Evolutionary conservation across 2,329 filamentous ascomycete species (phyloP).

Genomic region (Fusarium chuoi): DNA sequence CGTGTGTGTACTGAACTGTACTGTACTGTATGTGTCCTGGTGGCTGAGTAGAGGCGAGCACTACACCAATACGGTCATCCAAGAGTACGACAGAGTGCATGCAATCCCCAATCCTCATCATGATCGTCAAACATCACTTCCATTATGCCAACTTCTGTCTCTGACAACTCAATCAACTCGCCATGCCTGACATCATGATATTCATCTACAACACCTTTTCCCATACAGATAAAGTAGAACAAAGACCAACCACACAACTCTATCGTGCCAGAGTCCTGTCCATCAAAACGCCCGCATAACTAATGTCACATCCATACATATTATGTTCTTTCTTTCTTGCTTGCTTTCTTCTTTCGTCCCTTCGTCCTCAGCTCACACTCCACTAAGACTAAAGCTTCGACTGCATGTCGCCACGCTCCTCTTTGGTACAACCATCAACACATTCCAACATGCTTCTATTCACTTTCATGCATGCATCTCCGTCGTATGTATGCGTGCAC

Average conservation of each 20-base stretch:
- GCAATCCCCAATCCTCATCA: conserved; percentile 10
- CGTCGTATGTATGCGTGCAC: not conserved
- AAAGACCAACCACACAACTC: conserved; percentile 24
- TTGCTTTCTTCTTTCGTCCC: not conserved
- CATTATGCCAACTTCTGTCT: conserved; percentile 11
- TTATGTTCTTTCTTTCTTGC: not conserved
- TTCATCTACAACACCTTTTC: conserved; percentile 32
- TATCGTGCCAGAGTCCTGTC: conserved; percentile 33
- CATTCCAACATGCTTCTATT: conserved; percentile 1
- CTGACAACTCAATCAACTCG: conserved; percentile 9
- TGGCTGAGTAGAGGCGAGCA: conserved; percentile 26
- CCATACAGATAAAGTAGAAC: conserved; percentile 21
- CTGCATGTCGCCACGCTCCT: conserved; percentile 16
- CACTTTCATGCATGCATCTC: not conserved
- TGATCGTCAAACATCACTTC: conserved; percentile 10
- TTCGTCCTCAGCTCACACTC: conserved; percentile 7
- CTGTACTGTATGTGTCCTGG: conserved; percentile 9
- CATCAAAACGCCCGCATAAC: conserved; percentile 34
- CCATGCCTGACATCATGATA: conserved; percentile 29
- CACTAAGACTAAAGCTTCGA: conserved; percentile 9
- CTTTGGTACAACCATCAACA: conserved; percentile 18
- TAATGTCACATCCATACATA: conserved; percentile 19
- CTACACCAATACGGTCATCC: conserved; percentile 1
- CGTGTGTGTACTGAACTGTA: conserved; percentile 3
- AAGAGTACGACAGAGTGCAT: not conserved